A percentile compares a stretch with the other conserved stretches of the same genome.
Evolutionary conservation across 139 green algal species (phyloP).

Genomic region (Gonium pectorale): DNA sequence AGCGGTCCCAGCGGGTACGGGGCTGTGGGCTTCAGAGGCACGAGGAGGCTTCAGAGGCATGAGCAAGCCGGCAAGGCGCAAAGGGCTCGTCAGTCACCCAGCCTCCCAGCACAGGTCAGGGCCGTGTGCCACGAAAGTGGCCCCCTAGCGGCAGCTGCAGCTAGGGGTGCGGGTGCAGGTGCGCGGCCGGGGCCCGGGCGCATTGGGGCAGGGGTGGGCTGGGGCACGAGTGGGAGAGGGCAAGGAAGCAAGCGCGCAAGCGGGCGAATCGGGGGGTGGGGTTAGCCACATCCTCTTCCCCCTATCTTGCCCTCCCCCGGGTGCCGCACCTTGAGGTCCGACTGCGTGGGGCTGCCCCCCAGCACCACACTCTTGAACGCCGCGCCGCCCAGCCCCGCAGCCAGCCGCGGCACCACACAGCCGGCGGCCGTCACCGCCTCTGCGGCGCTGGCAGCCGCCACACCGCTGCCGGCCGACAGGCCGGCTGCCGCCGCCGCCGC

Average conservation of each 20-base stretch:
- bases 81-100: neutral
- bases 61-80: neutral
- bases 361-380: conserved; percentile 36
- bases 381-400: neutral
- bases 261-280: neutral
- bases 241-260: neutral
- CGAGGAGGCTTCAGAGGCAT: neutral
- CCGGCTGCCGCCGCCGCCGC: conserved; percentile 1
- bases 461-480: neutral
- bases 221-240: no score
- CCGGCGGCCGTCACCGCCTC: neutral
- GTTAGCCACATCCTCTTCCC: neutral
- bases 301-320: neutral
- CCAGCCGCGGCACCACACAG: conserved; percentile 32
- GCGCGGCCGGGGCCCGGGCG: no score
- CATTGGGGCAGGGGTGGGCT: no score
- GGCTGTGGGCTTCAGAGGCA: neutral
- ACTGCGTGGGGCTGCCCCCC: neutral
- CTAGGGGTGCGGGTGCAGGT: neutral
- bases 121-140: neutral
- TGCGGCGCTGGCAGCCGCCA: neutral
- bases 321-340: conserved; percentile 31
- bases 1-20: neutral
- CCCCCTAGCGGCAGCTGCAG: neutral
- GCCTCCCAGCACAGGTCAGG: no score